Evolutionary conservation across 176 grass and related monocot genomes (phyloP).

Genomic region (Ananas comosus): DNA sequence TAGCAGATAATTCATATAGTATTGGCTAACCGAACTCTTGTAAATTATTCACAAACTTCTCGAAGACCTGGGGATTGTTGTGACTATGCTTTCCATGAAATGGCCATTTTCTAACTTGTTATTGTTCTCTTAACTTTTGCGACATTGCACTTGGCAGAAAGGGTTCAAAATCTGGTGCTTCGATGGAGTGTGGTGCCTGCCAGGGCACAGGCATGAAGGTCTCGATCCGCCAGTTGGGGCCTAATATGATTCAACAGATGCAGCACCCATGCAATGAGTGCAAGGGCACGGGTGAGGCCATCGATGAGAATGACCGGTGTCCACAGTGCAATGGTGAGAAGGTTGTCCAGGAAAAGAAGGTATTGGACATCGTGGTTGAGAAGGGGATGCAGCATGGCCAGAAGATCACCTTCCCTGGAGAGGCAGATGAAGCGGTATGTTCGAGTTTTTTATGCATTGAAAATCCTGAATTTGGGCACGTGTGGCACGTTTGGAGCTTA

Average conservation of each 20-base stretch:
- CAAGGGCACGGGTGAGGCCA: constrained; percentile 71
- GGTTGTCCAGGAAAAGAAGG: constrained; percentile 71
- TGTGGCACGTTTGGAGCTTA: too few species aligned
- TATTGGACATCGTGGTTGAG: constrained; percentile 55
- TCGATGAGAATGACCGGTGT: constrained; percentile 70
- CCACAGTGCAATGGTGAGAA: constrained; percentile 75
- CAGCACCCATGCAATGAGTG: constrained; percentile 76
- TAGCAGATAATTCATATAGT: too few species aligned
- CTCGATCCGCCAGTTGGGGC: constrained; percentile 57
- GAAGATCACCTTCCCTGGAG: constrained; percentile 80
- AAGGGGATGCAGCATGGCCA: constrained; percentile 68
- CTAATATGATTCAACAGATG: constrained; percentile 93
- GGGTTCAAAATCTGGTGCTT: constrained; percentile 76
- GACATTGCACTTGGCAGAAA: constrained; percentile 35
- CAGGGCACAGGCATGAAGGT: constrained; percentile 67
- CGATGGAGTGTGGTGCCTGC: constrained; percentile 46
- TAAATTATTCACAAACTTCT: too few species aligned
- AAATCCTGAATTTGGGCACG: background rate
- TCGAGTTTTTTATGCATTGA: background rate
- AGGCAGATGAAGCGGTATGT: constrained; percentile 77
- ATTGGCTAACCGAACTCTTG: too few species aligned
- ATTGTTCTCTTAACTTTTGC: background rate
- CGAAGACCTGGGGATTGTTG: too few species aligned
- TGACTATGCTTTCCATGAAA: too few species aligned
- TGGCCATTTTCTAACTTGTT: background rate